phyloP scores from a whole-genome alignment of 2,329 filamentous ascomycete species.

The Pseudogymnoascus sp. region DNA sequence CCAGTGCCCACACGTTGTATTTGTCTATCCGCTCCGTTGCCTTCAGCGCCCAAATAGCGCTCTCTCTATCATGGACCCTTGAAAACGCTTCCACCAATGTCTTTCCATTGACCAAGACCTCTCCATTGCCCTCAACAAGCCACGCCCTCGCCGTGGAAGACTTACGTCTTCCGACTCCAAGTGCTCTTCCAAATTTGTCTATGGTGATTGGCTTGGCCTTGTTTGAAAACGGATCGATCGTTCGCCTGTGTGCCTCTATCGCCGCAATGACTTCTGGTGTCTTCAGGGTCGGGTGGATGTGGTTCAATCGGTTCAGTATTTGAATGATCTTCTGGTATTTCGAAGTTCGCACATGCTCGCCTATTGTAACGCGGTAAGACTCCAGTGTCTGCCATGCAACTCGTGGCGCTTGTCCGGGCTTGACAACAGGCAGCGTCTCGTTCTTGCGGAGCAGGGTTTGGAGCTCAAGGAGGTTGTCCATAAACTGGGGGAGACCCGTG shows the following conservation, averaged over 20 bases:
- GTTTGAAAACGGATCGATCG: slow-evolving; percentile 62
- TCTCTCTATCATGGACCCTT: slow-evolving; percentile 87
- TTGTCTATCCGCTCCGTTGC: slow-evolving; percentile 79
- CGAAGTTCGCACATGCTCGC: slow-evolving; percentile 64
- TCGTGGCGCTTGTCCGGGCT: slow-evolving; percentile 56
- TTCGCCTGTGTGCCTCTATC: slow-evolving; percentile 63
- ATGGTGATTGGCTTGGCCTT: slow-evolving; percentile 54
- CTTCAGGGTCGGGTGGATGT: slow-evolving; percentile 71
- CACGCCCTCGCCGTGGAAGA: slow-evolving; percentile 75
- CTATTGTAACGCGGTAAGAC: slow-evolving; percentile 63
- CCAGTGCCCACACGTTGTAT: slow-evolving; percentile 89
- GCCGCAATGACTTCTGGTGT: slow-evolving; percentile 59
- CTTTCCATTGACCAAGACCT: slow-evolving; percentile 85
- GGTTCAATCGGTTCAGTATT: slow-evolving; percentile 71
- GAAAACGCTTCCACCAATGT: slow-evolving; percentile 74
- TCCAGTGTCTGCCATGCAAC: slow-evolving; percentile 73
- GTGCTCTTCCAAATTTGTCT: slow-evolving; percentile 68
- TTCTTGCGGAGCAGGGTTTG: slow-evolving; percentile 65
- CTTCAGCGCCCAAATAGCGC: slow-evolving; percentile 83
- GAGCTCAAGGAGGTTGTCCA: slow-evolving; percentile 70
- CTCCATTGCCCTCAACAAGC: slow-evolving; percentile 86
- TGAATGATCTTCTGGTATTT: slow-evolving; percentile 72
- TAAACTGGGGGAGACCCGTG: slow-evolving; percentile 75
- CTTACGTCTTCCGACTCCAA: slow-evolving; percentile 81
- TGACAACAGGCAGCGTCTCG: slow-evolving; percentile 60